Conservation (phyloP, 257 asterid genomes). For the Salvia miltiorrhiza region DNA sequence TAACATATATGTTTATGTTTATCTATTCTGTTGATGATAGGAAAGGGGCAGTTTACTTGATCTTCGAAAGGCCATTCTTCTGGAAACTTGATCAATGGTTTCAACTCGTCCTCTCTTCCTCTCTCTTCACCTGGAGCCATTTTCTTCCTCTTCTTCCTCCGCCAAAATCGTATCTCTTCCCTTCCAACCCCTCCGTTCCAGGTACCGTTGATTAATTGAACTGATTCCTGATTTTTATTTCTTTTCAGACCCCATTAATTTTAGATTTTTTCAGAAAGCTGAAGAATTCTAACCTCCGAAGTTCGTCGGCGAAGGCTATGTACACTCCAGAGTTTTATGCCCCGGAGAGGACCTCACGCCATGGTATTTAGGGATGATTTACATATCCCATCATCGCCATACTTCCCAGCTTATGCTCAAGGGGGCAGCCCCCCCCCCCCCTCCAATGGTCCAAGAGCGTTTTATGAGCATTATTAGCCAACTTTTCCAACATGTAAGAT, state of each 20-base stretch:
- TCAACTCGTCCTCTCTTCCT: constrained; percentile 32
- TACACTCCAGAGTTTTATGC: constrained; percentile 46
- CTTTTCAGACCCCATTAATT: background rate
- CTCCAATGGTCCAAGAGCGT: constrained; percentile 88
- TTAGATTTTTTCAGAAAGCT: constrained; percentile 27
- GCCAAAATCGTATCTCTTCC: constrained; percentile 38
- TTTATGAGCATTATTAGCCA: constrained; percentile 92
- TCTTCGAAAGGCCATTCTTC: too few relatives aligned
- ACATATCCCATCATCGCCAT: constrained; percentile 85
- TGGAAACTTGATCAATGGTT: constrained; percentile 31
- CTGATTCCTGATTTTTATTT: background rate
- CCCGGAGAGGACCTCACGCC: constrained; percentile 36
- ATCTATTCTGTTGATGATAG: too few relatives aligned
- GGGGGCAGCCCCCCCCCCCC: constrained; percentile 91
- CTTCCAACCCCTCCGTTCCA: constrained; percentile 40
- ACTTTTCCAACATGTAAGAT: constrained; percentile 83
- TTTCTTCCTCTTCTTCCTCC: constrained; percentile 33
- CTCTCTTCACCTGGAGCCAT: constrained; percentile 30
- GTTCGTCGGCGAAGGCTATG: constrained; percentile 44
- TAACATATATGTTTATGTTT: too few relatives aligned
- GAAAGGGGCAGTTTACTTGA: too few relatives aligned
- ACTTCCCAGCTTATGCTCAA: constrained; percentile 68
- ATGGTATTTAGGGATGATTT: constrained; percentile 77
- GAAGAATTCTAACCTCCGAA: constrained; percentile 28
- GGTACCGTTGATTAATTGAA: constrained; percentile 30